Evolutionary conservation across 352 stramenopile genomes (phyloP), one percentile per base, ranked within the genome.

Genomic region (Phytophthora brassicae): DNA sequence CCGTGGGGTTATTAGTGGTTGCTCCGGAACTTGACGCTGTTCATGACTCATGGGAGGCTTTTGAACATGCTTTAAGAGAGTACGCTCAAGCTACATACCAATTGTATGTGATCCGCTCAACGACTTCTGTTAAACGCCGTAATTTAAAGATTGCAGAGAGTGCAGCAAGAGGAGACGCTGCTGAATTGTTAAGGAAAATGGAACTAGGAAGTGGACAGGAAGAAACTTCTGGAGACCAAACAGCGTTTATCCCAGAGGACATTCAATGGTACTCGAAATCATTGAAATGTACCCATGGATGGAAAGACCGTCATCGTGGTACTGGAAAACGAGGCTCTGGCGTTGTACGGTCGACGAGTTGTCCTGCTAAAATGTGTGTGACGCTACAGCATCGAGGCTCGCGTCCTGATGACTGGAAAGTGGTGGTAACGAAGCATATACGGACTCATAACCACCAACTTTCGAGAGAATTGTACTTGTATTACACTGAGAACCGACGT

Each of bases 201-300:
- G 54, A 66, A 23, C 17, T 62, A 19, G 54, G 26, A 16, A 19
- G n/a, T 39, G 8, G n/a, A n/a, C n/a, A n/a, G n/a, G n/a, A 36
- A 38, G 9, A 65, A 11, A 20, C 35, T 5, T 38, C 49, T 33
- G 49, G 14, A 14, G 59, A 56, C 16, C 44, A 53, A 2, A 26
- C 56, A 0, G 29, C 52, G 24, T 56, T 90, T 56, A 89, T 92
- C 38, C 83, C 83, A 0, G 71, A 84, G 53, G 71, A 64, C 28
- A 86, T 72, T 56, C 74, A 77, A 44, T 92, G 83, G 83, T 92
- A 92, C 51, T 92, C 83, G 42, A 92, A 92, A 70, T 89, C 83
- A 28, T 71, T 92, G 31, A 87, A 88, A 67, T 92, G 83, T 47
- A 92, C 83, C 6, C 83, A 92, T 60, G 83, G 83, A 6, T 92